A percentile compares a stretch with the other conserved stretches of the same genome.
Evolutionary conservation across 1,284 basidiomycete species (phyloP).

Genomic region (Caloboletus inedulis): DNA sequence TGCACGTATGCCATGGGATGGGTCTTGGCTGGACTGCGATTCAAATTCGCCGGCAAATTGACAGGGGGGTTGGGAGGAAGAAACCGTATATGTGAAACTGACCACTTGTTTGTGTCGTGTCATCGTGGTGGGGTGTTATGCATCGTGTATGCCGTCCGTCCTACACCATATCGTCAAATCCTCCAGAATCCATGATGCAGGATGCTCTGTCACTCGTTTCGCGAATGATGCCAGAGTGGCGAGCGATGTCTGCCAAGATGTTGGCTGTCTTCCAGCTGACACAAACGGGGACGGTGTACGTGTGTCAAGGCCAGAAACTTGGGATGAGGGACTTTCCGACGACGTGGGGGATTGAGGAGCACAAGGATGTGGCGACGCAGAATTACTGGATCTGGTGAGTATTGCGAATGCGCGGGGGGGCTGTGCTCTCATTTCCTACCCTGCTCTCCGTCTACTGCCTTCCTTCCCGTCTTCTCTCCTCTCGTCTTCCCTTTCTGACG

Average conservation of each 20-base stretch:
- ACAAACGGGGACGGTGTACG: constrained; percentile 64
- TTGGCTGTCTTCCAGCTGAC: constrained; percentile 60
- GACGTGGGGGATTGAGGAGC: constrained; percentile 69
- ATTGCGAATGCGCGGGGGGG: neutral
- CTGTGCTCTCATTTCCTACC: too few relatives aligned
- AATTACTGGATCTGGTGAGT: constrained; percentile 48
- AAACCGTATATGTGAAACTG: constrained; percentile 1
- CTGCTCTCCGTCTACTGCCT: neutral
- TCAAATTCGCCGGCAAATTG: constrained; percentile 7
- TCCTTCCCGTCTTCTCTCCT: too few relatives aligned
- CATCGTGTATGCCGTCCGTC: constrained; percentile 17
- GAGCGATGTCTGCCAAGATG: constrained; percentile 58
- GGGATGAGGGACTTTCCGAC: constrained; percentile 67
- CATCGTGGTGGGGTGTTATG: constrained; percentile 4
- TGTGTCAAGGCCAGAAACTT: constrained; percentile 70
- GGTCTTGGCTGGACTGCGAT: neutral
- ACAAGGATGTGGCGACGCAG: constrained; percentile 60
- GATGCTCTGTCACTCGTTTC: constrained; percentile 63
- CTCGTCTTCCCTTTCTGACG: neutral
- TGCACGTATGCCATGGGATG: neutral
- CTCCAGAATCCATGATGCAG: constrained; percentile 62
- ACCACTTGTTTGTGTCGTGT: constrained; percentile 7
- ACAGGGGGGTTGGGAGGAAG: neutral
- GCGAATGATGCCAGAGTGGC: constrained; percentile 58
- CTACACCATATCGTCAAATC: constrained; percentile 9